Conservation (phyloP, 148 eudicot species). For the Silene uniflora region DNA sequence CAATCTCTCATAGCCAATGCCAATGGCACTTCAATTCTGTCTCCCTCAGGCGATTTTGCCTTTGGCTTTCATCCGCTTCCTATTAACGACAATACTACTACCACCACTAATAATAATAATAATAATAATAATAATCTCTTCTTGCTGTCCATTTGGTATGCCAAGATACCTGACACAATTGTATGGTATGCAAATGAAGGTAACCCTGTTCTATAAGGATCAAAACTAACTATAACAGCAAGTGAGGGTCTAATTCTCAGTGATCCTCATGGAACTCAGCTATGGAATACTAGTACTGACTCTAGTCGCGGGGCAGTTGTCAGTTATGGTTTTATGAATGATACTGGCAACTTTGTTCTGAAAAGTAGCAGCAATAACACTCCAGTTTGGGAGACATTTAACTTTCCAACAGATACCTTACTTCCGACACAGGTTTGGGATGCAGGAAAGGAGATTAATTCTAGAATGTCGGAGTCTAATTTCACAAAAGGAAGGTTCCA, state of each 20-base stretch:
- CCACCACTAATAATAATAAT: too few species aligned
- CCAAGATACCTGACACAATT: constrained; percentile 45
- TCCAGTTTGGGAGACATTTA: constrained; percentile 42
- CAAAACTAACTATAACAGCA: constrained; percentile 32
- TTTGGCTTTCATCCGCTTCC: neutral
- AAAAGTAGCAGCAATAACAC: neutral
- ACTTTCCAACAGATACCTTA: constrained; percentile 39
- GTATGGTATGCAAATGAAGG: constrained; percentile 49
- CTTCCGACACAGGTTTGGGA: constrained; percentile 38
- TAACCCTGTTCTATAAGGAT: constrained; percentile 29
- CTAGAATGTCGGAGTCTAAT: constrained; percentile 29
- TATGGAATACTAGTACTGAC: constrained; percentile 26
- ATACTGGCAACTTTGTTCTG: constrained; percentile 47
- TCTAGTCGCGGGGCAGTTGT: neutral
- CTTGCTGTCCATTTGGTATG: constrained; percentile 51
- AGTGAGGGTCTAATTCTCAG: constrained; percentile 40
- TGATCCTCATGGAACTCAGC: constrained; percentile 32
- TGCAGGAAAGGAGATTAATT: constrained; percentile 16
- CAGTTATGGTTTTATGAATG: constrained; percentile 34
- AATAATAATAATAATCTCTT: constrained; percentile 12
- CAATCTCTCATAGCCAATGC: too few species aligned
- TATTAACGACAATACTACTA: too few species aligned
- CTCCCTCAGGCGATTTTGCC: neutral
- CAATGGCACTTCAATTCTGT: too few species aligned
- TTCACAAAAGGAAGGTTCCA: constrained; percentile 46